Evolutionary conservation across 495 filamentous ascomycete species (phyloP).

Genomic region (Chlorociboria aeruginascens): DNA sequence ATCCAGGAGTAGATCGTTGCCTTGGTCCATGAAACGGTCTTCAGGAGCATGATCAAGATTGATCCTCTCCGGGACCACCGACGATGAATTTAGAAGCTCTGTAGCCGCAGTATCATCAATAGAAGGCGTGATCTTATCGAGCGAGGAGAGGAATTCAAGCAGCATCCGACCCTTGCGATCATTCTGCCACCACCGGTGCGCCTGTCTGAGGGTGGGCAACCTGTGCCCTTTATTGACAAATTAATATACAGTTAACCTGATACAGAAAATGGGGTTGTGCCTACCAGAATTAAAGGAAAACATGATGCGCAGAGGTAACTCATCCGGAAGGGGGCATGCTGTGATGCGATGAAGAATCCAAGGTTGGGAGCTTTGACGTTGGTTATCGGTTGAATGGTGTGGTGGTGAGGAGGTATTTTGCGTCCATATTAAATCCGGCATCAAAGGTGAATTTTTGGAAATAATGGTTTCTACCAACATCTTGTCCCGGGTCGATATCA

Average conservation of each 20-base stretch:
- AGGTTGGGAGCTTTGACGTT: not conserved
- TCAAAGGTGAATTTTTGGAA: too few species aligned
- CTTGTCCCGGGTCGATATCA: too few species aligned
- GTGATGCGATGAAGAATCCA: conserved; percentile 13
- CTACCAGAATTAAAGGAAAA: conserved; percentile 16
- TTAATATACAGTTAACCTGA: not conserved
- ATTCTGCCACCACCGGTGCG: conserved; percentile 9
- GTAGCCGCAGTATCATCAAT: not conserved
- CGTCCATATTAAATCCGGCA: too few species aligned
- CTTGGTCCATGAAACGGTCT: conserved; percentile 13
- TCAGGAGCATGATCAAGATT: not conserved
- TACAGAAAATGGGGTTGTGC: not conserved
- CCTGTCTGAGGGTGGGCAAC: conserved; percentile 4
- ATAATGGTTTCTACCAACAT: too few species aligned
- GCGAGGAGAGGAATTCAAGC: conserved; percentile 7
- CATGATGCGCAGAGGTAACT: conserved; percentile 13
- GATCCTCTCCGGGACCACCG: not conserved
- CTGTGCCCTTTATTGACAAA: conserved; percentile 6
- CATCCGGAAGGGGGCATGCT: not conserved
- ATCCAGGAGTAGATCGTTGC: conserved; percentile 5
- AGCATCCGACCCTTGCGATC: conserved; percentile 4
- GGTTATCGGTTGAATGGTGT: too few species aligned
- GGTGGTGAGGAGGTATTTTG: too few species aligned
- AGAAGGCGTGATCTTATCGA: conserved; percentile 1
- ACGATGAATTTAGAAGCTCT: not conserved